Base-by-base conservation (phyloP, 169 alveolate species). In the Cryptosporidium sp. region DNA sequence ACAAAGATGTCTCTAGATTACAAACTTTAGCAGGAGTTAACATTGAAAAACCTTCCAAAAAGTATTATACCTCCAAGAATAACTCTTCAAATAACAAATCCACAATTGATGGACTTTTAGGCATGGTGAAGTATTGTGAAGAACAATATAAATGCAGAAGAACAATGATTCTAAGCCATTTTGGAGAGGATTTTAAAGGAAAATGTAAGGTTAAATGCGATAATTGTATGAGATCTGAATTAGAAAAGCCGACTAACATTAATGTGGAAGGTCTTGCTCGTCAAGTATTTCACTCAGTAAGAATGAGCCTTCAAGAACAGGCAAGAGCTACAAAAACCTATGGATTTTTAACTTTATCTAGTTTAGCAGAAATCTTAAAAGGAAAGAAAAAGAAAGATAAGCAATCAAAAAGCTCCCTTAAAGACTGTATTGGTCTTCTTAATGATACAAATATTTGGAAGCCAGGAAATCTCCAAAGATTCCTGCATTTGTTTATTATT, bases 61-160 rank as follows among this genome's bases (percentile, higher is more conserved):
- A 31, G 10, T 42, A 21, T 5, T 53, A 37, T 10, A 53, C 71
- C 21, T 71, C 75, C 85, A 92, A 86, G 71, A 69, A 85, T 10
- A 70, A 87, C 6, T 73, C 14, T 65, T 58, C 84, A 44, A 26
- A 18, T 44, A 53, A 68, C 56, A 53, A 72, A 29, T 56, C 80
- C 52, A 29, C 91, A 51, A 18, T 75, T 31, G 42, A 80, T 42
- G 42, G 85, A 33, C 70, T 42, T 60, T 45, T 75, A 62, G 70
- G 91, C 42, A 93, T 96, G 92, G 92, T 95, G 29, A 94, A 85
- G 60, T 96, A 95, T 92, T 96, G 98, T 85, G 97, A 95, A 75
- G 96, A 95, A 62, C 85, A 92, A 53, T 92, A 89, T 61, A 58
- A 87, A 52, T 96, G 98, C 85, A 86, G 98, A 58, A 87, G 98